Evolutionary conservation across 1,284 basidiomycete genomes (phyloP).

Genomic region (Microbotryum saponariae): DNA sequence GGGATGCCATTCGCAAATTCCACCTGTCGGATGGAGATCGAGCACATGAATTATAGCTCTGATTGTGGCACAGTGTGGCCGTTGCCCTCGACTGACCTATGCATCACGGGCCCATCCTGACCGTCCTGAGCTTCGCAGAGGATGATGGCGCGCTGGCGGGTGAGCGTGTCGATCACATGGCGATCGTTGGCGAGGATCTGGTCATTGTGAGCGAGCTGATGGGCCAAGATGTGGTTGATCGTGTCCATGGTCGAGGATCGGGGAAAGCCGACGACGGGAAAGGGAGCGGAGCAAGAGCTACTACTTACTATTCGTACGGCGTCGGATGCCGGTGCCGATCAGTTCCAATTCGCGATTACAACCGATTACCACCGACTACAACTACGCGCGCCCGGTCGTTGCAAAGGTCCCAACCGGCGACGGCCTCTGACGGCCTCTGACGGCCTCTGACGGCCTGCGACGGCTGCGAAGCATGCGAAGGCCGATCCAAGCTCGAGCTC

Average conservation of each 20-base stretch:
- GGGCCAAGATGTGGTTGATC: constrained; percentile 20
- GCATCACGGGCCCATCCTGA: constrained; percentile 12
- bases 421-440: too few species aligned
- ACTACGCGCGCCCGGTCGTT: too few species aligned
- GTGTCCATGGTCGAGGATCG: neutral
- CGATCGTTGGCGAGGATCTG: neutral
- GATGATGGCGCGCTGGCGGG: constrained; percentile 1
- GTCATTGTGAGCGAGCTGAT: constrained; percentile 16
- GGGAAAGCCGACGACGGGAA: neutral
- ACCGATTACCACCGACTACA: too few species aligned
- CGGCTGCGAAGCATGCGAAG: too few species aligned
- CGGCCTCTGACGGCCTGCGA: too few species aligned
- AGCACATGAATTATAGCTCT: neutral
- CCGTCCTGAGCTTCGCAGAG: constrained; percentile 17
- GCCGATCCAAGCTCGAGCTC: too few species aligned
- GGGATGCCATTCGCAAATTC: constrained; percentile 22
- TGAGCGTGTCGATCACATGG: neutral
- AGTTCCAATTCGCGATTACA: too few species aligned
- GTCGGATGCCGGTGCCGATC: too few species aligned
- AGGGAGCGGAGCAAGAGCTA: neutral
- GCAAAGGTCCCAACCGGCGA: too few species aligned
- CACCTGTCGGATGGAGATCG: constrained; percentile 6
- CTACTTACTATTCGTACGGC: too few species aligned
- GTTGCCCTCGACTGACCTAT: constrained; percentile 10
- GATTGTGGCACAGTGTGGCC: neutral